phyloP scores from a whole-genome alignment of 2,329 filamentous ascomycete species.

The Cytospora piceicola region DNA sequence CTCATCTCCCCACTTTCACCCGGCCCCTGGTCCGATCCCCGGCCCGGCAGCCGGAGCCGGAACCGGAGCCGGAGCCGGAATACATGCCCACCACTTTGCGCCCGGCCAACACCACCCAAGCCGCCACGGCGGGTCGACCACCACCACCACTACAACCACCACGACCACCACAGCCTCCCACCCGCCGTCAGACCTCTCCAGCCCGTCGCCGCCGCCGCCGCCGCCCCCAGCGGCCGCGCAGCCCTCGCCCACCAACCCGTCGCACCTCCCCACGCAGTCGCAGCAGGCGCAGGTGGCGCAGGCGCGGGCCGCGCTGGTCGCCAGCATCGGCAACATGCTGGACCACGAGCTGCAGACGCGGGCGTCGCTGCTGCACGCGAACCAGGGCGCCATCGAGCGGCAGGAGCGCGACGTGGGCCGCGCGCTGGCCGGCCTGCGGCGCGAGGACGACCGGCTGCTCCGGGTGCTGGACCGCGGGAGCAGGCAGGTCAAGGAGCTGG shows the following conservation, averaged over 20 bases:
- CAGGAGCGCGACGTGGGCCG: slow-evolving; percentile 69
- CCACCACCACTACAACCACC: not conserved
- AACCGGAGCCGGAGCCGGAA: not conserved
- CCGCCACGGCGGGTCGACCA: not conserved
- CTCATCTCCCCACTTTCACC: slow-evolving; percentile 24
- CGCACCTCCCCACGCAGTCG: slow-evolving; percentile 47
- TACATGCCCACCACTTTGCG: slow-evolving; percentile 3
- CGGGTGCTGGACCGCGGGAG: slow-evolving; percentile 66
- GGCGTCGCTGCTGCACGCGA: slow-evolving; percentile 70
- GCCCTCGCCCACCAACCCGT: slow-evolving; percentile 35
- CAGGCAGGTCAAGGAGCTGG: slow-evolving; percentile 68
- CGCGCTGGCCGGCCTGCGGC: slow-evolving; percentile 62
- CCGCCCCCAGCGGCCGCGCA: not conserved
- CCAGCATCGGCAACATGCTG: slow-evolving; percentile 69
- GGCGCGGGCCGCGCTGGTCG: slow-evolving; percentile 62
- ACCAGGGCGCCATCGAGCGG: slow-evolving; percentile 64
- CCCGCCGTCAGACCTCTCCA: not conserved
- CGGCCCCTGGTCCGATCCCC: slow-evolving; percentile 1
- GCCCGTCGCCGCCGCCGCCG: not conserved
- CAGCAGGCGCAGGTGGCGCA: slow-evolving; percentile 56
- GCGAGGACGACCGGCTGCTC: slow-evolving; percentile 68
- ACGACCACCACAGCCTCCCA: slow-evolving; percentile 2
- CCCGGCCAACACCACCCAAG: slow-evolving; percentile 2
- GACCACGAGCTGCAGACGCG: slow-evolving; percentile 70
- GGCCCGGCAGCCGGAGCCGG: slow-evolving; percentile 4